Conservation (phyloP, 2,329 filamentous ascomycete species). For the Macrophomina pseudophaseolina region DNA sequence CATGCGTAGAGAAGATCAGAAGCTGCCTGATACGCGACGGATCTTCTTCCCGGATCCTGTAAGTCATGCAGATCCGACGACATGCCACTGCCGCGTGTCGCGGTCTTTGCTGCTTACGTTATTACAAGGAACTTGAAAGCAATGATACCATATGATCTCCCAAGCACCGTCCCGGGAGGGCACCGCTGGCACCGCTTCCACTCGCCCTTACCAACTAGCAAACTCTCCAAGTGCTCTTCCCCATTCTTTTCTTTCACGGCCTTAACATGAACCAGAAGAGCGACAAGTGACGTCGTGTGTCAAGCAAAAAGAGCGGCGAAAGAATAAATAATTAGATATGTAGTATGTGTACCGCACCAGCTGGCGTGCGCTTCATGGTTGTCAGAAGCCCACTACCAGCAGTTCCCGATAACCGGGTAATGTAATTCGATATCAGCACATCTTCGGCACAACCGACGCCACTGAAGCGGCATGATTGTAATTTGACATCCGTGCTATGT, state of each 20-base stretch:
- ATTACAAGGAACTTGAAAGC: neutral
- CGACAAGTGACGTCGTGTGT: conserved; percentile 3
- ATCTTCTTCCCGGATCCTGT: neutral
- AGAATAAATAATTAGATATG: neutral
- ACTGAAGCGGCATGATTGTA: conserved; percentile 83
- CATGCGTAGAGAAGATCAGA: neutral
- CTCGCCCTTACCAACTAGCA: too few relatives aligned
- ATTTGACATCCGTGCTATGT: conserved; percentile 99
- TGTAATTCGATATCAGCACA: conserved; percentile 76
- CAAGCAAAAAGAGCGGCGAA: neutral
- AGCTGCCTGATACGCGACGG: neutral
- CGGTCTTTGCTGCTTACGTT: neutral
- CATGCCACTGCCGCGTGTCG: neutral
- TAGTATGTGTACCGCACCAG: conserved; percentile 26
- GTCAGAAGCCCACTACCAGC: conserved; percentile 3
- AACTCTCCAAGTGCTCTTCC: too few relatives aligned
- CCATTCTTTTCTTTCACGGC: too few relatives aligned
- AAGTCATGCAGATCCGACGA: neutral
- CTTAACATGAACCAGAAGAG: neutral
- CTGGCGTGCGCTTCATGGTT: conserved; percentile 15
- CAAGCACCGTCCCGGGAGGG: neutral
- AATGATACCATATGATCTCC: neutral
- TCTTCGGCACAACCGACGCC: conserved; percentile 98
- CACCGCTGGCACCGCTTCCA: too few relatives aligned
- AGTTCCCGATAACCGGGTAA: conserved; percentile 32